Percentiles rank a stretch among this genome's conserved stretches.
These are phyloP conservation scores for Royoungia palumana DNA, from an alignment of 768 basidiomycete species.

Conservation along the genomic window DNA sequence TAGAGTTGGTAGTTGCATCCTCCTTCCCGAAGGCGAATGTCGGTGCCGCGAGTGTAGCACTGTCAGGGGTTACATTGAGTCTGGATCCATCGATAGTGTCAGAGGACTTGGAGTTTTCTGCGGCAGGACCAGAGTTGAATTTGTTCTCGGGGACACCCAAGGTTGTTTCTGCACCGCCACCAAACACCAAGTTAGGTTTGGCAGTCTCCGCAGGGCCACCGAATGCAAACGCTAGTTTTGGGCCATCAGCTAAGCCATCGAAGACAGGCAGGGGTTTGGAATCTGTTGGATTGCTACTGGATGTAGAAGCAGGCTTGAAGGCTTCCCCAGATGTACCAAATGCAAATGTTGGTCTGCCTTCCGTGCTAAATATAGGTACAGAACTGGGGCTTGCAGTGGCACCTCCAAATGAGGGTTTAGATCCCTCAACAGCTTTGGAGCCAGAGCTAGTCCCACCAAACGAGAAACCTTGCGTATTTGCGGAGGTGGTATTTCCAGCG, in stretches of 20 bases:
- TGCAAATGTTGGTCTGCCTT: constrained; percentile 14
- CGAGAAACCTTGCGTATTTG: constrained; percentile 15
- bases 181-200: constrained; percentile 2
- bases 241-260: constrained; percentile 2
- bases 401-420: constrained; percentile 20
- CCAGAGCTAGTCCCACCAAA: constrained; percentile 15
- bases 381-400: constrained; percentile 1
- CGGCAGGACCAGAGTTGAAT: neutral
- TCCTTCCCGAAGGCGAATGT: constrained; percentile 19
- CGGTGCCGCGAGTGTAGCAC: constrained; percentile 1
- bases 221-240: constrained; percentile 9
- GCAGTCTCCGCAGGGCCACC: constrained; percentile 5
- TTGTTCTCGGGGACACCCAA: neutral
- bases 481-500: constrained; percentile 13
- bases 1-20: constrained; percentile 2
- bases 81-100: constrained; percentile 1
- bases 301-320: constrained; percentile 12
- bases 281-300: constrained; percentile 5
- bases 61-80: constrained; percentile 2
- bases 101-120: neutral
- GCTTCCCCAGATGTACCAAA: constrained; percentile 11
- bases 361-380: constrained; percentile 4
- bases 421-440: constrained; percentile 15
- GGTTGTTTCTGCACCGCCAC: neutral
- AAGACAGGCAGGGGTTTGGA: constrained; percentile 3